Conservation (phyloP, 179 eudicot genomes). For the Silene noctiflora region DNA sequence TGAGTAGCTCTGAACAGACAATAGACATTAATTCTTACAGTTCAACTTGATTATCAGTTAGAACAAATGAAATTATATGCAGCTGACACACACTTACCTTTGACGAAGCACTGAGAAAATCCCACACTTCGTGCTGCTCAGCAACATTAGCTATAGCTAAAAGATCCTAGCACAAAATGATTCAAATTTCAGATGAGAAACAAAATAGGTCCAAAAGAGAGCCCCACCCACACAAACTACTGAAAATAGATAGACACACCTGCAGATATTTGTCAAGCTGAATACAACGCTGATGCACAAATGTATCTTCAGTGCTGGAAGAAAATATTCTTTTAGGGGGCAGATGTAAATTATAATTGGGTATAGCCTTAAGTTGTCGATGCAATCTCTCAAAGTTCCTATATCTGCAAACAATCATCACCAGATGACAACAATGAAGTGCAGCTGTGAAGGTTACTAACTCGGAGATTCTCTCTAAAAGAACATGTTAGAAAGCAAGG, state of each 20-base stretch:
- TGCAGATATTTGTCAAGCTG: constrained; percentile 94
- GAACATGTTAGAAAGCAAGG: constrained; percentile 4
- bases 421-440: constrained; percentile 13
- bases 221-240: constrained; percentile 8
- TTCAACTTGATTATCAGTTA: constrained; percentile 5
- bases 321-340: constrained; percentile 99
- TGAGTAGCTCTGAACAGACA: constrained; percentile 64
- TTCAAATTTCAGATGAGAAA: constrained; percentile 14
- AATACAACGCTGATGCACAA: constrained; percentile 97
- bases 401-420: constrained; percentile 52
- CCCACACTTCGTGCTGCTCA: constrained; percentile 99
- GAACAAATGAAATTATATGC: constrained; percentile 4
- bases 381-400: constrained; percentile 94
- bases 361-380: constrained; percentile 93
- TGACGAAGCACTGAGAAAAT: constrained; percentile 85
- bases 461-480: neutral
- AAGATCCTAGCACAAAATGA: constrained; percentile 62
- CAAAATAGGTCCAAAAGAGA: neutral
- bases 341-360: constrained; percentile 88
- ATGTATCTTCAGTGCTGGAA: constrained; percentile 96
- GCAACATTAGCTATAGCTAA: constrained; percentile 96
- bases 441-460: neutral
- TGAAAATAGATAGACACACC: constrained; percentile 37
- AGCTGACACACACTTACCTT: constrained; percentile 48
- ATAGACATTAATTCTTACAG: constrained; percentile 22